These are phyloP conservation scores for Cutaneotrichosporon cyanovorans DNA, from an alignment of 1,284 basidiomycete genomes.

Conservation along the genomic window DNA sequence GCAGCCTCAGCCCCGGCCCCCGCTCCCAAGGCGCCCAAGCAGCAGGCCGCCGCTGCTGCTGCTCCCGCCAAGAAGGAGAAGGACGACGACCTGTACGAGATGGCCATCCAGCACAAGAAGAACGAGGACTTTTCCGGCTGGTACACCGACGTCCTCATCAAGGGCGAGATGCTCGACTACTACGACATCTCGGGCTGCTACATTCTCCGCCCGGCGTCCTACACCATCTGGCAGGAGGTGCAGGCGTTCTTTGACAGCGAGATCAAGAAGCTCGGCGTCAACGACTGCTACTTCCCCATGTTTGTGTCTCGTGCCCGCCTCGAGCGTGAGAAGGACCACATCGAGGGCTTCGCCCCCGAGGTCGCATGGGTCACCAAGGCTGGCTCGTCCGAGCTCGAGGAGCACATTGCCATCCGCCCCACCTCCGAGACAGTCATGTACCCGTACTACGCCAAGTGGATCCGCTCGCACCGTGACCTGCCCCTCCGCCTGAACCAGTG, in stretches of 20 bases:
- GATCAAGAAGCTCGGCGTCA: constrained; percentile 91
- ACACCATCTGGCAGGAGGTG: constrained; percentile 93
- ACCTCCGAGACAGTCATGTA: constrained; percentile 99
- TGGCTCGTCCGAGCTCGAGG: constrained; percentile 86
- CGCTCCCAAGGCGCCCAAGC: constrained; percentile 11
- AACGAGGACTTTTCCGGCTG: constrained; percentile 87
- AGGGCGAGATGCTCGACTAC: constrained; percentile 99
- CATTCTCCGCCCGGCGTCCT: constrained; percentile 96
- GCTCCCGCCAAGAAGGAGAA: constrained; percentile 49
- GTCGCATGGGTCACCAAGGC: constrained; percentile 99
- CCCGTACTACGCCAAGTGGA: constrained; percentile 98
- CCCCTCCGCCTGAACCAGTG: constrained; percentile 97
- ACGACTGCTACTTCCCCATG: constrained; percentile 99
- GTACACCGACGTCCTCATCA: constrained; percentile 94
- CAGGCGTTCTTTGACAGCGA: constrained; percentile 88
- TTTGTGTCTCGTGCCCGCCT: constrained; percentile 90
- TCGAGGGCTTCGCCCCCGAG: constrained; percentile 99
- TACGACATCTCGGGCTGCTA: constrained; percentile 98
- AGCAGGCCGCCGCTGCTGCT: constrained; percentile 23
- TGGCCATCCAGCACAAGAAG: constrained; percentile 89
- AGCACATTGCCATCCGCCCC: constrained; percentile 94
- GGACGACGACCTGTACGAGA: constrained; percentile 78
- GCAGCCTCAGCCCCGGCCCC: constrained; percentile 45
- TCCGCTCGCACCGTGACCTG: constrained; percentile 93
- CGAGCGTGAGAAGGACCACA: constrained; percentile 96